Percentiles rank a stretch among this genome's conserved stretches.
These are phyloP conservation scores for Alternaria solani DNA, from an alignment of 2,329 filamentous ascomycete species.

Conservation along the genomic window DNA sequence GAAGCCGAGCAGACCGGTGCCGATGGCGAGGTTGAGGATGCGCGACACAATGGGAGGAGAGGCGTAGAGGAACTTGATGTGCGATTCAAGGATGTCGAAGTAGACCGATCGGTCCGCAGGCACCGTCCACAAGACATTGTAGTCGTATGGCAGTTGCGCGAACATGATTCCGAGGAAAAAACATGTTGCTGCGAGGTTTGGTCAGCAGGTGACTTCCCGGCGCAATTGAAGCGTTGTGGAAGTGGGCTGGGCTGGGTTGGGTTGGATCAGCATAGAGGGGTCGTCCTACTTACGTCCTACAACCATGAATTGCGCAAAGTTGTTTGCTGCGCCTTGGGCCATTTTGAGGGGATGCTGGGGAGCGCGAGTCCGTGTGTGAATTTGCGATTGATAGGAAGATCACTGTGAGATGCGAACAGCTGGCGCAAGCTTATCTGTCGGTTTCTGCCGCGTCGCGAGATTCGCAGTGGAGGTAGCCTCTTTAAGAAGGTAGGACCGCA, in stretches of 20 bases:
- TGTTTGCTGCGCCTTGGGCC: constrained; percentile 50
- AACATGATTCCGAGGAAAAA: constrained; percentile 99
- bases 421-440: constrained; percentile 37
- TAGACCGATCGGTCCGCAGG: constrained; percentile 71
- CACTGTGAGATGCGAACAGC: constrained; percentile 22
- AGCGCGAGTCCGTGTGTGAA: constrained; percentile 8
- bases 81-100: constrained; percentile 85
- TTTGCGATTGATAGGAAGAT: constrained; percentile 13
- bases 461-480: constrained; percentile 33
- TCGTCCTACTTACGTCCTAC: constrained; percentile 77
- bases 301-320: constrained; percentile 97
- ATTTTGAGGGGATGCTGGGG: constrained; percentile 26
- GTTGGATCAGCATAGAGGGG: constrained; percentile 16
- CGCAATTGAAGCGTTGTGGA: constrained; percentile 5
- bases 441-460: constrained; percentile 23
- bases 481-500: constrained; percentile 39
- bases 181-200: constrained; percentile 66
- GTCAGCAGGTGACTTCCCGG: constrained; percentile 18
- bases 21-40: constrained; percentile 92
- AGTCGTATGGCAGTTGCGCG: constrained; percentile 95
- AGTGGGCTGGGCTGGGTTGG: constrained; percentile 6
- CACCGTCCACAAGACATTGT: constrained; percentile 82
- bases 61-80: constrained; percentile 90
- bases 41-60: constrained; percentile 91
- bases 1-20: constrained; percentile 85